Evolutionary conservation across 495 filamentous ascomycete genomes (phyloP).

Genomic region (Alectoria sarmentosa): DNA sequence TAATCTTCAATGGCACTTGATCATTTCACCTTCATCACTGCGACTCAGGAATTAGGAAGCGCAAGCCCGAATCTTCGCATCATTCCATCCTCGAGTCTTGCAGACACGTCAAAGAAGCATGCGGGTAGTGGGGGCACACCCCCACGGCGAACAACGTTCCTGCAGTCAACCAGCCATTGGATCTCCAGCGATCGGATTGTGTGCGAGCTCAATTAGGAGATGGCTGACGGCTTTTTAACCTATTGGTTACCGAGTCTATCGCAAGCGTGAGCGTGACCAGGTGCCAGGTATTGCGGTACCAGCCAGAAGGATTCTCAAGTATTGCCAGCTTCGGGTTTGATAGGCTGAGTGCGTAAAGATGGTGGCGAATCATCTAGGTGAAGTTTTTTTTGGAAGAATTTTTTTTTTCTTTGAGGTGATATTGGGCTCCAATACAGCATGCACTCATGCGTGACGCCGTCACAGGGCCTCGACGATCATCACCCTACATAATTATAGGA

Average conservation of each 20-base stretch:
- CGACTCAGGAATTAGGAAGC: not conserved
- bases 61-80: not conserved
- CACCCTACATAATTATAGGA: not conserved
- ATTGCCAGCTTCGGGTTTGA: conserved; percentile 1
- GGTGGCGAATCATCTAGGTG: not conserved
- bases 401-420: not conserved
- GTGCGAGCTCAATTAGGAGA: not conserved
- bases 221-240: conserved; percentile 8
- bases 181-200: conserved; percentile 2
- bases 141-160: conserved; percentile 7
- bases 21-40: not conserved
- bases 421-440: conserved; percentile 6
- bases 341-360: conserved; percentile 10
- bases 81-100: not conserved
- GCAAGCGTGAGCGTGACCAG: conserved; percentile 7
- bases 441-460: not conserved
- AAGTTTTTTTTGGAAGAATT: not conserved
- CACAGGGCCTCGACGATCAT: conserved; percentile 4
- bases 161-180: not conserved
- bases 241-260: conserved; percentile 8
- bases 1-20: not conserved
- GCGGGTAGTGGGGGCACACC: not conserved
- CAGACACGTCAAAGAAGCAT: conserved; percentile 13
- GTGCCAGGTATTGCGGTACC: not conserved
- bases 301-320: conserved; percentile 2